A percentile compares a stretch with the other conserved stretches of the same genome.
Evolutionary conservation across 2,329 filamentous ascomycete species (phyloP).

Genomic region (Chaetomium globosum): DNA sequence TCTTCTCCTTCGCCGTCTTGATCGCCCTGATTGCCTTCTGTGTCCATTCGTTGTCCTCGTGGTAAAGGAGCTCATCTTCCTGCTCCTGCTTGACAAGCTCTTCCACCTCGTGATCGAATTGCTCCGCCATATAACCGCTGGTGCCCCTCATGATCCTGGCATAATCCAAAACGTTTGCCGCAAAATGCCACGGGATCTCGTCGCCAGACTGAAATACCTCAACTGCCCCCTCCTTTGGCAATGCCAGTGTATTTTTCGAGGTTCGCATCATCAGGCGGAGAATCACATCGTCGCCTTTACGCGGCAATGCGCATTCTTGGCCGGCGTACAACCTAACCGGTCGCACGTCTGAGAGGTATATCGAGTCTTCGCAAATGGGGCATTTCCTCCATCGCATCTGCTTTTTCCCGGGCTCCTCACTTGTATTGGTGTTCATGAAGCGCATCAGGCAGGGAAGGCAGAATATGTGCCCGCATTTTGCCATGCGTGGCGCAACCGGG

Average conservation of each 20-base stretch:
- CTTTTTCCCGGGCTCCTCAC: conserved; percentile 55
- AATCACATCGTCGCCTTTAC: conserved; percentile 86
- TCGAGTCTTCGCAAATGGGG: conserved; percentile 88
- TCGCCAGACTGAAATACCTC: conserved; percentile 70
- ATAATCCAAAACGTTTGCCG: conserved; percentile 91
- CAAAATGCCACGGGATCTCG: conserved; percentile 92
- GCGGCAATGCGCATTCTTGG: conserved; percentile 78
- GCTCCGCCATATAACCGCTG: conserved; percentile 78
- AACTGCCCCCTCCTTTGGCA: conserved; percentile 77
- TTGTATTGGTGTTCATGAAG: conserved; percentile 85
- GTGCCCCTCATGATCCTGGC: conserved; percentile 86
- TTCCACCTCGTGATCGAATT: conserved; percentile 78
- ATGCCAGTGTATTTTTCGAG: conserved; percentile 78
- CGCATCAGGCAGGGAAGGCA: conserved; percentile 90
- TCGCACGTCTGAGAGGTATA: conserved; percentile 88
- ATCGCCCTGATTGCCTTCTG: conserved; percentile 78
- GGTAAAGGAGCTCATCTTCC: conserved; percentile 90
- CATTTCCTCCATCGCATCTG: conserved; percentile 87
- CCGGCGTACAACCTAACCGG: conserved; percentile 90
- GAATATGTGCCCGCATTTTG: conserved; percentile 95
- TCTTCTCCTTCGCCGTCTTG: conserved; percentile 72
- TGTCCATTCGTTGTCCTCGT: conserved; percentile 89
- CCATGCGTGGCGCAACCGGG: conserved; percentile 93
- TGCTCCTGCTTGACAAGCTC: conserved; percentile 75
- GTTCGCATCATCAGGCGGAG: conserved; percentile 81